Evolutionary conservation across 768 basidiomycete species (phyloP).

Genomic region (Tricholoma saponaceum): DNA sequence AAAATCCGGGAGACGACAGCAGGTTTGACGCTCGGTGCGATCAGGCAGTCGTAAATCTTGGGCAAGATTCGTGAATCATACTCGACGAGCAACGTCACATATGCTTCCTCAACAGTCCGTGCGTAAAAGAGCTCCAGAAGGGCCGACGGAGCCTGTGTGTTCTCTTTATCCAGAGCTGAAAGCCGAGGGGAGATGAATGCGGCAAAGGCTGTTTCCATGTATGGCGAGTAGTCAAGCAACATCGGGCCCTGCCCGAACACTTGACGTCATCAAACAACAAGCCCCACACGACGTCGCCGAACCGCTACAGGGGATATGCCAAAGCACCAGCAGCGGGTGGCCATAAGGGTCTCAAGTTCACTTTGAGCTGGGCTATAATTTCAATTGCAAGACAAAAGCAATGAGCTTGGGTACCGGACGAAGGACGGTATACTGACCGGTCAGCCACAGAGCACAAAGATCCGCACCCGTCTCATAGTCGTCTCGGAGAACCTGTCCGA

Average conservation of each 20-base stretch:
- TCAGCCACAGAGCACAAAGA: slow-evolving; percentile 66
- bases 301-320: slow-evolving; percentile 44
- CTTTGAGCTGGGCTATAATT: slow-evolving; percentile 77
- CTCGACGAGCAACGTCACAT: slow-evolving; percentile 60
- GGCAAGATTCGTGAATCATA: slow-evolving; percentile 68
- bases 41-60: slow-evolving; percentile 77
- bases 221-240: slow-evolving; percentile 71
- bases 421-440: slow-evolving; percentile 41
- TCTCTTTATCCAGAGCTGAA: slow-evolving; percentile 69
- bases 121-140: slow-evolving; percentile 80
- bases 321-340: slow-evolving; percentile 72
- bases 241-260: slow-evolving; percentile 38
- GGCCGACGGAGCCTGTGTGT: slow-evolving; percentile 87
- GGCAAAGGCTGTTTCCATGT: slow-evolving; percentile 61
- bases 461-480: slow-evolving; percentile 58
- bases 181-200: slow-evolving; percentile 83
- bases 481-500: slow-evolving; percentile 56
- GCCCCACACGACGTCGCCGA: slow-evolving; percentile 70
- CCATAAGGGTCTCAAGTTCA: slow-evolving; percentile 91
- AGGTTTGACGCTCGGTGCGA: slow-evolving; percentile 83
- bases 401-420: background rate
- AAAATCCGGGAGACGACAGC: slow-evolving; percentile 76
- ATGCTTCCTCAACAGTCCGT: slow-evolving; percentile 62
- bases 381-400: background rate
- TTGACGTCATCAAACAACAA: slow-evolving; percentile 44